Percentiles rank a stretch among this genome's conserved stretches.
phyloP scores from a whole-genome alignment of 257 asterid genomes.

The Marsdenia floribunda region DNA sequence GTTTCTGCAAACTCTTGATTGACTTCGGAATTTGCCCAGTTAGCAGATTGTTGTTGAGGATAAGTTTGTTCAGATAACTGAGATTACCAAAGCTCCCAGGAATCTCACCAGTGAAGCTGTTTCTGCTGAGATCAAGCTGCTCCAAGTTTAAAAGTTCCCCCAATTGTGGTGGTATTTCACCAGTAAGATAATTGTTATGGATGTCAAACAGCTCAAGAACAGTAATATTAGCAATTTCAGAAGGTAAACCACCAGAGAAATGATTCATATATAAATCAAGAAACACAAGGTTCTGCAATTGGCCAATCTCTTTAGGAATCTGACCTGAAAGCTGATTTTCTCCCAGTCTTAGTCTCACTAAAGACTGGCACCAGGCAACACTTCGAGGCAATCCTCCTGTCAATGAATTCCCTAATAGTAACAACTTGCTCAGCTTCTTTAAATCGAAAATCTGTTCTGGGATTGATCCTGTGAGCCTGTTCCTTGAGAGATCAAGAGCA shows the following conservation, averaged over 20 bases:
- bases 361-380: slow-evolving; percentile 73
- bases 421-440: slow-evolving; percentile 72
- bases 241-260: slow-evolving; percentile 77
- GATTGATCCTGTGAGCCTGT: slow-evolving; percentile 72
- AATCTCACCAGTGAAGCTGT: slow-evolving; percentile 64
- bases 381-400: slow-evolving; percentile 54
- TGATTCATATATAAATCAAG: slow-evolving; percentile 87
- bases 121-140: slow-evolving; percentile 91
- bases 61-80: slow-evolving; percentile 76
- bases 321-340: slow-evolving; percentile 87
- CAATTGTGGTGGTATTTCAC: slow-evolving; percentile 53
- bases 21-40: slow-evolving; percentile 58
- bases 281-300: slow-evolving; percentile 79
- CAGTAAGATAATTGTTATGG: slow-evolving; percentile 64
- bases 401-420: slow-evolving; percentile 72
- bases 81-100: slow-evolving; percentile 79
- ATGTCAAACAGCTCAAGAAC: slow-evolving; percentile 85
- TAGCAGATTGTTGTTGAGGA: slow-evolving; percentile 60
- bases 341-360: slow-evolving; percentile 80
- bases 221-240: slow-evolving; percentile 57
- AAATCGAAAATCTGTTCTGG: slow-evolving; percentile 77
- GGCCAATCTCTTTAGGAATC: slow-evolving; percentile 88
- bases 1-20: slow-evolving; percentile 54
- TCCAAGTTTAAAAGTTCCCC: slow-evolving; percentile 73
- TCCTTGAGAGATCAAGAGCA: slow-evolving; percentile 78